Conservation (phyloP, 805 yeast species). For the Ogataea henricii region DNA sequence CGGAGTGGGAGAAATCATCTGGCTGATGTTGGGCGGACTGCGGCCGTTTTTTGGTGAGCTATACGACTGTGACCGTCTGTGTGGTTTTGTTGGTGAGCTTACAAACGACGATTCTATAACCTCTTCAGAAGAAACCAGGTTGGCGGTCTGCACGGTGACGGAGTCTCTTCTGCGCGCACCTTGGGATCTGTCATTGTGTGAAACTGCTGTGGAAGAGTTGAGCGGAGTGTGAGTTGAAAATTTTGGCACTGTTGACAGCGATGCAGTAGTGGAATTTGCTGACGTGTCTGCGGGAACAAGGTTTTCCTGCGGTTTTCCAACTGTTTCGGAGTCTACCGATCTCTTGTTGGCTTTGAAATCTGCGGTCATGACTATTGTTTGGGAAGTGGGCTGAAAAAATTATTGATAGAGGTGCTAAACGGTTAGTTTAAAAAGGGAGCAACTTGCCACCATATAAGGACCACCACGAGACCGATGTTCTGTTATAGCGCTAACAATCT, state of each 20-base stretch:
- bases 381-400: no score
- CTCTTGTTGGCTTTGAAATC: background rate
- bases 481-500: no score
- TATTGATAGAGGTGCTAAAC: background rate
- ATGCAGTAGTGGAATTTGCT: background rate
- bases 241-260: constrained; percentile 2
- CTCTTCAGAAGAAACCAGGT: background rate
- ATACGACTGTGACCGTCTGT: constrained; percentile 19
- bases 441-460: background rate
- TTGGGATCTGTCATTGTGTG: background rate
- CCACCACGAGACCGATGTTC: no score
- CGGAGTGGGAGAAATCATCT: background rate
- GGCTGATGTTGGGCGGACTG: background rate
- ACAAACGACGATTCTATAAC: constrained; percentile 12
- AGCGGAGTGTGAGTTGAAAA: background rate
- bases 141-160: background rate
- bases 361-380: background rate
- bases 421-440: background rate
- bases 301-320: background rate
- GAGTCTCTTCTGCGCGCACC: constrained; percentile 1
- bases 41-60: constrained; percentile 11
- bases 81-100: constrained; percentile 9
- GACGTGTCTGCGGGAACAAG: constrained; percentile 4
- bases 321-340: background rate
- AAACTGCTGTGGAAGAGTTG: background rate